Evolutionary conservation across 306 rosid genomes (phyloP), one percentile per base, ranked within the genome.

Genomic region (Lagenaria siceraria): DNA sequence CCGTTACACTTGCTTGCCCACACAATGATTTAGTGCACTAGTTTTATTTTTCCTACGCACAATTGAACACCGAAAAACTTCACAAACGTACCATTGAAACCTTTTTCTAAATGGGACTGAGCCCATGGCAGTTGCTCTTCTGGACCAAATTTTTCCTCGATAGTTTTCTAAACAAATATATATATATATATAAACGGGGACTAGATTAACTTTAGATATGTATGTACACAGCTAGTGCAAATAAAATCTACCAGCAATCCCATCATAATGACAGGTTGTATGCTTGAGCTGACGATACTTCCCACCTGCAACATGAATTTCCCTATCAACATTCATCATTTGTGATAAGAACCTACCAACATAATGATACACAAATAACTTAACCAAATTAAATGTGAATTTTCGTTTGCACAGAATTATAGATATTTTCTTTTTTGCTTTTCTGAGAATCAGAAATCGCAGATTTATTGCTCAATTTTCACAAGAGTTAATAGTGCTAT

Each of bases 191-290:
- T 55, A 29, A 38, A 79, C 22, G 42, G 35, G 33, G 18, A 36
- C 35, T 35, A 40, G 65, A 59, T 36, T 60, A 40, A 43, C 9
- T 77, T 56, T 18, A 38, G 56, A 52, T 35, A 55, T 27, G 18
- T 74, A 6, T 60, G 66, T n/a, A 68, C 52, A 61, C 27, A 31
- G 69, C 14, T 53, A 55, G 40, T 61, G 72, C 83, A 63, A 56
- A 12, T 14, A 65, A 72, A 82, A 80, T 18, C 43, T 84, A 87
- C 86, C 90, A 80, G 83, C 82, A 77, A 18, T n/a, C 36, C 49
- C 69, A 65, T 11, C 88, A 82, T 78, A 36, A 75, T 82, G 40
- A 80, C 83, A 58, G 88, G 88, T 62, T 84, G 90, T 78, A 87
- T 84, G 43, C 83, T 78, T 21, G 86, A 84, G 83, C 65, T 77